Evolutionary conservation across 805 yeast species (phyloP), one percentile per base, ranked within the genome.

Genomic region (Metschnikowia borealis): DNA sequence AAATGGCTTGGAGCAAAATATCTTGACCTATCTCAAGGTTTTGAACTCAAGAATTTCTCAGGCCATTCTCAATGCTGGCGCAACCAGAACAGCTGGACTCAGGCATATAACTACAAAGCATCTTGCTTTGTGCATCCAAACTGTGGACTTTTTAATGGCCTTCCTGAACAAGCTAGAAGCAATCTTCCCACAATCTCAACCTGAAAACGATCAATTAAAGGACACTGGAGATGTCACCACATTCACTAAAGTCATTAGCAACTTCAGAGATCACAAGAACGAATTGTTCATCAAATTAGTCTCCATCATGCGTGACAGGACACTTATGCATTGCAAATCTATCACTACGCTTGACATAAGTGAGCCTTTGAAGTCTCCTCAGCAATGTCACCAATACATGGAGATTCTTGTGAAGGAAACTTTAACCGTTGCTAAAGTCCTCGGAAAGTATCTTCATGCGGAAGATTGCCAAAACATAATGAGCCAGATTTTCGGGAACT

Each of bases 41-140:
- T 67, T 80, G 59, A 84, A 85, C 56, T 64, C 80, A 15, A 78
- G 82, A 52, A 69, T 80, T 5, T 76, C 80, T 3, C 80, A 80
- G 53, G 79, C 87, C 4, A 83, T 87, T 37, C 68, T 87, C 35
- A 85, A 84, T 40, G 89, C 91, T 1, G 88, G 87, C 38, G 92
- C 92, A 1, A 84, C 87, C 2, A 67, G 81, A 54, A 80, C 90
- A 0, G 87, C 92, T 0, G 89, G 88, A 0, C 69, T 86, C 46
- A 82, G 78, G 54, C 90, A 85, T 60, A 85, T 87, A 46, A 83
- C 88, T 3, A 84, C 89, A 1, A 83, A 82, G 56, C 88, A 86
- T 63, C 62, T 86, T 46, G 84, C 89, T 0, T 71, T 85, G 37
- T 80, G 87, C 35, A 80, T 84, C 4, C 89, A 86, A 59, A 71